Base-by-base conservation (phyloP, 192 early-diverging fungal species). In the Coemansia aciculifera region DNA sequence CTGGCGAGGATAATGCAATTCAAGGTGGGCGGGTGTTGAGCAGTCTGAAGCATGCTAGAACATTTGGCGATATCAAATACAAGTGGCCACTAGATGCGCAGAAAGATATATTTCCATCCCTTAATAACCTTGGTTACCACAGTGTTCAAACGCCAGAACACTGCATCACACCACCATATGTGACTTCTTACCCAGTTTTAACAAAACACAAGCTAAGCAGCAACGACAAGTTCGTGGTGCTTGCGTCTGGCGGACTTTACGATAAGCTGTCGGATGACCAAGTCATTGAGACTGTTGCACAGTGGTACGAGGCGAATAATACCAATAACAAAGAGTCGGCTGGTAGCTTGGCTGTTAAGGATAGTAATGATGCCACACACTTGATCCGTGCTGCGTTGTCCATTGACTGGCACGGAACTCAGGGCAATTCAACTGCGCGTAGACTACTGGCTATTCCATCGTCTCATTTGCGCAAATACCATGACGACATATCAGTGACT, bases 191-290 rank as follows among this genome's bases (percentile, higher is more conserved):
- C 54, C 94, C 94, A 2, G 88, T 89, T 3, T 84, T 92, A 1
- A 75, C 75, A 2, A 72, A 85, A 62, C 88, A 90, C 59, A 73
- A 87, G 62, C 71, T 95, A 7, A 72, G 69, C 52, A 39, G 79
- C 9, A 74, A 84, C 39, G 91, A 93, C 64, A 72, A 79, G 65
- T 94, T 91, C 65, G 67, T 96, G 31, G 88, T 96, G 1, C 72
- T 96, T 62, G 92, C 92, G 3, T 87, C 92, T 0, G 94, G 94
- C 83, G 94, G 94, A 6, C 73, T 96, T 1, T 94, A 91, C 83
- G 93, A 95, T 63, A 77, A 87, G 64, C 63, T 94, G 57, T 86
- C 87, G 3, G 88, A 88, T 48, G 86, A 84, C 2, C 88, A 94
- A 43, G 79, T 87, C 2, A 66, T 84, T 10, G 64, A 70, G 7